phyloP scores from a whole-genome alignment of 257 asterid species.

The Solanum bulbocastanum region DNA sequence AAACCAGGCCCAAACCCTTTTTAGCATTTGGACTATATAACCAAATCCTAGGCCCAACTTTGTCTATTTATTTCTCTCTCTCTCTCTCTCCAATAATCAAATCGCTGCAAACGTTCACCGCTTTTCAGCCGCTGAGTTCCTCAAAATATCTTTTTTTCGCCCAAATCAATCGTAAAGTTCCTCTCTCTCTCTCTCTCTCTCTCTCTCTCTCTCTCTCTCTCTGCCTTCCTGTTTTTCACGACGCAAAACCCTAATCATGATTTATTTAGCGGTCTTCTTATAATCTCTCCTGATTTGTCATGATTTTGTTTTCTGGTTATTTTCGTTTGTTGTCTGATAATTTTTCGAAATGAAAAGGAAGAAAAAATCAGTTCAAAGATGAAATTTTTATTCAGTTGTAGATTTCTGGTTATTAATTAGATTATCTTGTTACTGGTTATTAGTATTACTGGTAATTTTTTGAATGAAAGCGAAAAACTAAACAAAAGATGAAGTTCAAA shows the following conservation, averaged over 20 bases:
- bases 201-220: not conserved
- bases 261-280: not conserved
- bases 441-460: not conserved
- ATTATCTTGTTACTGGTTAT: not conserved
- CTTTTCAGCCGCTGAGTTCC: not conserved
- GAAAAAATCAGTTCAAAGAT: not conserved
- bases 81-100: not conserved
- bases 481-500: not conserved
- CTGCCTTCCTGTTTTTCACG: not conserved
- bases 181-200: not conserved
- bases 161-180: not conserved
- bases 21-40: not conserved
- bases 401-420: not conserved
- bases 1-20: not conserved
- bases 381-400: not conserved
- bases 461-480: not conserved
- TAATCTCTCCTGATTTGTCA: not conserved
- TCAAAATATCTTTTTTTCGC: not conserved
- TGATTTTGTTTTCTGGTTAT: not conserved
- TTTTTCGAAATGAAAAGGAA: not conserved
- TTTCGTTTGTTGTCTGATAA: not conserved
- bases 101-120: not conserved
- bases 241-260: not conserved
- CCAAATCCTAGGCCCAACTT: not conserved
- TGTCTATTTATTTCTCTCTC: not conserved